Evolutionary conservation across 2,329 filamentous ascomycete genomes (phyloP).

Genomic region (Fusarium nelsonii): DNA sequence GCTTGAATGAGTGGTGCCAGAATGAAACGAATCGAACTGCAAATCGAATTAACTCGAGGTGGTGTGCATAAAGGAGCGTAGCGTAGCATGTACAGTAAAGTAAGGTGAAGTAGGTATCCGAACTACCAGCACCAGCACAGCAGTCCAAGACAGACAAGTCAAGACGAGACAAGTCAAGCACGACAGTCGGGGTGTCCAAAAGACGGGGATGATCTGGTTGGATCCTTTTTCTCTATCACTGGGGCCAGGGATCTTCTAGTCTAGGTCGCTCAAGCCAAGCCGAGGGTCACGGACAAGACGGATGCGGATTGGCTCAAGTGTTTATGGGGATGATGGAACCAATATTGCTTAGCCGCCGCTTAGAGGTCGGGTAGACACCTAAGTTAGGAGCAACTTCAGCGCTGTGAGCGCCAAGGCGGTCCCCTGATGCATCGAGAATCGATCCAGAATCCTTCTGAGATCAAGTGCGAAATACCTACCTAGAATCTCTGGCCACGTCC

Average conservation of each 20-base stretch:
- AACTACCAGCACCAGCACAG: not conserved
- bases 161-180: slow-evolving; percentile 2
- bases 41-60: slow-evolving; percentile 26
- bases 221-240: slow-evolving; percentile 34
- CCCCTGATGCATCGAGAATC: not conserved
- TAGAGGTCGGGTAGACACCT: slow-evolving; percentile 3
- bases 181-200: slow-evolving; percentile 3
- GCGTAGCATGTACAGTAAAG: slow-evolving; percentile 12
- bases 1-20: slow-evolving; percentile 33
- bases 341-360: slow-evolving; percentile 42
- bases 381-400: slow-evolving; percentile 2
- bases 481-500: too few species aligned
- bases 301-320: slow-evolving; percentile 38
- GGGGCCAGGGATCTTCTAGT: slow-evolving; percentile 26
- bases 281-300: slow-evolving; percentile 29
- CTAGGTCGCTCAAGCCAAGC: slow-evolving; percentile 17
- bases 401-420: not conserved
- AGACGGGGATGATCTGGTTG: slow-evolving; percentile 33
- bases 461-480: not conserved
- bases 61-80: slow-evolving; percentile 37
- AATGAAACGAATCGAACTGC: slow-evolving; percentile 24
- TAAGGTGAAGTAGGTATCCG: slow-evolving; percentile 14
- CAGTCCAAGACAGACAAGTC: not conserved
- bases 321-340: slow-evolving; percentile 34
- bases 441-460: not conserved